Evolutionary conservation across 441 rosid genomes (phyloP), one percentile per base, ranked within the genome.

Genomic region (Euphorbia schlechtendalii): DNA sequence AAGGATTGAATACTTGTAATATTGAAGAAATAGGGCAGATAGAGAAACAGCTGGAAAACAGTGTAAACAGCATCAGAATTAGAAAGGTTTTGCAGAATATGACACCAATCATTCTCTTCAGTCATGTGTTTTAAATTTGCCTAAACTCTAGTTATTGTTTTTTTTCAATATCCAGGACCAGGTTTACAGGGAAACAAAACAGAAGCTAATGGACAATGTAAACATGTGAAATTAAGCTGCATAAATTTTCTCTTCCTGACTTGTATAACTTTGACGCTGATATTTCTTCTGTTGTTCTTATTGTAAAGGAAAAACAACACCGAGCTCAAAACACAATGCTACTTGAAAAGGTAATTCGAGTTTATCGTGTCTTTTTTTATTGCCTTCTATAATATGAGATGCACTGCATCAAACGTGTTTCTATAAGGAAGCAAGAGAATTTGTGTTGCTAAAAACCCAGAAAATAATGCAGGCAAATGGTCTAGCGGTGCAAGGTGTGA

Each of bases 41-140:
- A 36, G 99, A 93, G 73, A 87, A 77, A 12, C 96, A 90, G 74
- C 69, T 90, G 72, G 93, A 87, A 80, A 85, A 62, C 71, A 90
- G 97, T 56, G 89, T 90, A 21, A 76, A 75, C 83, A 77, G 58
- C 61, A 34, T 93, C 65, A 74, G 97, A 73, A 88, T 87, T 43
- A 79, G 88, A 80, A 88, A 88, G 99, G 97, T 88, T 64, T 17
- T 13, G 20, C 30, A 5, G 15, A 32, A 40, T 3, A 40, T 40
- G 9, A 40, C 45, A 40, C 45, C 45, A 40, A 1, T 14, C 20
- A 24, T 0, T 25, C 22, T n/a, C 22, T 11, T 28, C 5, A 11
- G 3, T 10, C 4, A 12, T 46, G 11, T 13, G 20, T 52, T 38
- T 52, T 21, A 8, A 12, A 36, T 36, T 36, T 36, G 40, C 40